A percentile compares a stretch with the other conserved stretches of the same genome.
phyloP scores from a whole-genome alignment of 257 asterid species.

The Ilex aquifolium region DNA sequence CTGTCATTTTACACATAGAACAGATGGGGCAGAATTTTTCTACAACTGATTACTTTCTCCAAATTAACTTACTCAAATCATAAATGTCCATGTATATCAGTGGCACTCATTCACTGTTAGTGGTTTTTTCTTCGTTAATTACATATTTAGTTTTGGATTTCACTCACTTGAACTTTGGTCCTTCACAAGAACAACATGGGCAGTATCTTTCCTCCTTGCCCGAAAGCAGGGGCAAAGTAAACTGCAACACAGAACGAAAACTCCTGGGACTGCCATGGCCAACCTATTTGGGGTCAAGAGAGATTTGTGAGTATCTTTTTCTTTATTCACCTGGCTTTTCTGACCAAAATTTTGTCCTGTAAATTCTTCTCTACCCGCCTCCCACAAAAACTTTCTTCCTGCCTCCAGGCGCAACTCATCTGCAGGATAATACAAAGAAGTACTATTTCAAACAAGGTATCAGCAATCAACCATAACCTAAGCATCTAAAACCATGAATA shows the following conservation, averaged over 20 bases:
- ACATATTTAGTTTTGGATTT: not conserved
- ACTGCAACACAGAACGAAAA: conserved; percentile 64
- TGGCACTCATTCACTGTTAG: no score
- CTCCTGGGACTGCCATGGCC: conserved; percentile 62
- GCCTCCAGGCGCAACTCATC: conserved; percentile 36
- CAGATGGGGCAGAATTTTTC: not conserved
- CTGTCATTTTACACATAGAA: not conserved
- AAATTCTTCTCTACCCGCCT: conserved; percentile 39
- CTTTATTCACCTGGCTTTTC: conserved; percentile 23
- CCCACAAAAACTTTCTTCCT: conserved; percentile 43
- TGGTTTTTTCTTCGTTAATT: no score
- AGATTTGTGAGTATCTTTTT: conserved; percentile 21
- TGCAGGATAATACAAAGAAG: conserved; percentile 21
- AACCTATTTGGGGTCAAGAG: conserved; percentile 38
- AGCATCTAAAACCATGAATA: not conserved
- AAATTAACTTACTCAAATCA: not conserved
- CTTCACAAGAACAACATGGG: conserved; percentile 50
- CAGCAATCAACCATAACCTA: conserved; percentile 6
- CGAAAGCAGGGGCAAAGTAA: conserved; percentile 83
- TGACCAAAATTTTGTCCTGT: conserved; percentile 20
- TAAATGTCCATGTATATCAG: no score
- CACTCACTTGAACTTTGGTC: conserved; percentile 77
- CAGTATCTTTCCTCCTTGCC: conserved; percentile 55
- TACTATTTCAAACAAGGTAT: not conserved
- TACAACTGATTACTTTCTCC: not conserved